Evolutionary conservation across 164 flowering plant species (phyloP), one percentile per base, ranked within the genome.

Genomic region (Macadamia tetraphylla): DNA sequence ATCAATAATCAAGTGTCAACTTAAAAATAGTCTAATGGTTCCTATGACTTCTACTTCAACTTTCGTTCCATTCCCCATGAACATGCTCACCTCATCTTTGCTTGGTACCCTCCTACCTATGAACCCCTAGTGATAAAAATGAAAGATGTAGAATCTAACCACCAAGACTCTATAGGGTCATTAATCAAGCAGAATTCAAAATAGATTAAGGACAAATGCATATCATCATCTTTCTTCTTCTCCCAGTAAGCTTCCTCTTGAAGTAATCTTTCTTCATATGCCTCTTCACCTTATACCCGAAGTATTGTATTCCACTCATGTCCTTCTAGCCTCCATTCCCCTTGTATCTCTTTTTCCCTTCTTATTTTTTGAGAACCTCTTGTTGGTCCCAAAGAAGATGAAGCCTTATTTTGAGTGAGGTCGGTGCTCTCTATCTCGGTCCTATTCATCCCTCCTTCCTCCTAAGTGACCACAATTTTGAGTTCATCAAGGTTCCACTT

Each of bases 121-220:
- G 42, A 60, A 60, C 43, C 70, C 12, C 55, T 35, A 66, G 65
- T 30, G 9, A 67, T 67, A 56, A 73, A 69, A 73, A 67, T 70
- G 48, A 72, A 70, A 18, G 63, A 76, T 70, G 69, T 62, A 77
- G 1, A 74, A 23, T 23, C 23, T 23, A 23, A 23, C 23, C 69
- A 77, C 65, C 79, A 69, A 18, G 74, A 73, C 14, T 70, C 14
- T 9, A 6, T 70, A 58, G 63, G 66, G 40, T 23, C 69, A 1
- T 6, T n/a, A 70, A 44, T 46, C 11, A 77, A 73, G 73, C 67
- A 60, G 42, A 63, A 61, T 18, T 67, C 61, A 23, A 56, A 77
- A 77, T 56, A 73, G 56, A 59, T 62, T 29, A 18, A 59, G 35
- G 1, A 1, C 8, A 29, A 14, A 59, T 8, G 2, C 7, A 6